Percentiles rank a stretch among this genome's conserved stretches.
Conservation (phyloP, 2,329 filamentous ascomycete genomes). For the Stromatinia cepivora region DNA sequence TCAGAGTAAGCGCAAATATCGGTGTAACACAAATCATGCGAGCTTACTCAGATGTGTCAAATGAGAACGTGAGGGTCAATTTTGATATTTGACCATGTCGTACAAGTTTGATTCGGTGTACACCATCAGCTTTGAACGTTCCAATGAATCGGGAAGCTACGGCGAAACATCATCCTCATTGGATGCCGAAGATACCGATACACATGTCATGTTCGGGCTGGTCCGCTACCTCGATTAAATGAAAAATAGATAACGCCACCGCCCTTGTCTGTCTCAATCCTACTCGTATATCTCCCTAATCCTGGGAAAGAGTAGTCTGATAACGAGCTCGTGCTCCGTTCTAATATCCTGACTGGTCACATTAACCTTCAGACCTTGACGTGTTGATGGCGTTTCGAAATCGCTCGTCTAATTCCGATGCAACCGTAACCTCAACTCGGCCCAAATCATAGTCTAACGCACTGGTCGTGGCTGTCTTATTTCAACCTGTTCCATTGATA, state of each 20-base stretch:
- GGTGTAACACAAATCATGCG: conserved; percentile 23
- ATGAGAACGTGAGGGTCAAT: conserved; percentile 9
- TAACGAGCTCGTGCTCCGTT: background rate
- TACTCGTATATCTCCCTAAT: background rate
- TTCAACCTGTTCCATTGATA: conserved; percentile 11
- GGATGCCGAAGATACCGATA: conserved; percentile 17
- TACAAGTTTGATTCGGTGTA: conserved; percentile 15
- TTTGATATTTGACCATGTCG: conserved; percentile 11
- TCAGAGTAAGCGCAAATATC: conserved; percentile 22
- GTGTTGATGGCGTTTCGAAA: conserved; percentile 12
- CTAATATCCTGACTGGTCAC: conserved; percentile 15
- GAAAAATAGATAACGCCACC: conserved; percentile 15
- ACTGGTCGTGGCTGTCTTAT: conserved; percentile 17
- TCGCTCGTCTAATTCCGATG: conserved; percentile 20
- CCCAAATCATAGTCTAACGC: conserved; percentile 14
- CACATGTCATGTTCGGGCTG: background rate
- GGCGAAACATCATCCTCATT: conserved; percentile 16
- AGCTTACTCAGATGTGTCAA: conserved; percentile 15
- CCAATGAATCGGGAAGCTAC: conserved; percentile 7
- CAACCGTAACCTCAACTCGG: conserved; percentile 15
- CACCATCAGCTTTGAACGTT: conserved; percentile 1
- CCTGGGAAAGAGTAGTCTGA: background rate
- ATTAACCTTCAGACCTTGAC: conserved; percentile 2
- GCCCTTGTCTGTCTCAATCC: conserved; percentile 1
- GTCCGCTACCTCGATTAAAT: conserved; percentile 9